phyloP scores from a whole-genome alignment of 139 green algal genomes.

The Pleodorina starrii region DNA sequence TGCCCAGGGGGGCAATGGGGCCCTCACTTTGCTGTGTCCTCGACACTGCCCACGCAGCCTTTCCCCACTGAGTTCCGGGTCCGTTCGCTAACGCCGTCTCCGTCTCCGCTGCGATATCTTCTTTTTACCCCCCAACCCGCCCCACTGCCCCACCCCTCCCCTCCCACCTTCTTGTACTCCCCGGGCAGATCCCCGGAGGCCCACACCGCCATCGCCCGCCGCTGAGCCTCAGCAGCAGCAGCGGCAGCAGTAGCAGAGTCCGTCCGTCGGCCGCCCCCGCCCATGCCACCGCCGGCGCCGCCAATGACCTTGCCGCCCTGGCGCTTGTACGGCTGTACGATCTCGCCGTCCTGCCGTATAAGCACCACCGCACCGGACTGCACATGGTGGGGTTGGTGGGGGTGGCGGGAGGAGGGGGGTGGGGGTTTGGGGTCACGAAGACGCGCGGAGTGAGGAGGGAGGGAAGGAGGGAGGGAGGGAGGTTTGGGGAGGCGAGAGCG shows the following conservation, averaged over 20 bases:
- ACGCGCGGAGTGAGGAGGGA: too few relatives aligned
- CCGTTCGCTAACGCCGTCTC: too few relatives aligned
- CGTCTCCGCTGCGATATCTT: too few relatives aligned
- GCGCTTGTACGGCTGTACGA: conserved; percentile 30
- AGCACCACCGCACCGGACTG: conserved; percentile 66
- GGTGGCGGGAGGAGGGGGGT: background rate
- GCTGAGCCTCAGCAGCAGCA: conserved; percentile 24
- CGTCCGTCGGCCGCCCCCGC: background rate
- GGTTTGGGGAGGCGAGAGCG: too few relatives aligned
- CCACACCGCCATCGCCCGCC: conserved; percentile 46
- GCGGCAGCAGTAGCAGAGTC: conserved; percentile 7
- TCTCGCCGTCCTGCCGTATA: conserved; percentile 61
- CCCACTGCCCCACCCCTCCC: background rate
- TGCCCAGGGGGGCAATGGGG: background rate
- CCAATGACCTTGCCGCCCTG: conserved; percentile 11
- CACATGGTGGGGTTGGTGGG: background rate
- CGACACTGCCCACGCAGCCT: too few relatives aligned
- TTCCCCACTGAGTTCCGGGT: too few relatives aligned
- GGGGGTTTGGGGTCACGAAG: too few relatives aligned
- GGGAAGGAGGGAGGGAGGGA: too few relatives aligned
- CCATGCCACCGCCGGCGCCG: background rate
- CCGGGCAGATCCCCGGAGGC: conserved; percentile 42
- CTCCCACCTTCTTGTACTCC: conserved; percentile 46
- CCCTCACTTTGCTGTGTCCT: too few relatives aligned
- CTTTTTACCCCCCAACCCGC: too few relatives aligned